Base-by-base conservation (phyloP, 2,329 filamentous ascomycete genomes). In the Cladophialophora exuberans region DNA sequence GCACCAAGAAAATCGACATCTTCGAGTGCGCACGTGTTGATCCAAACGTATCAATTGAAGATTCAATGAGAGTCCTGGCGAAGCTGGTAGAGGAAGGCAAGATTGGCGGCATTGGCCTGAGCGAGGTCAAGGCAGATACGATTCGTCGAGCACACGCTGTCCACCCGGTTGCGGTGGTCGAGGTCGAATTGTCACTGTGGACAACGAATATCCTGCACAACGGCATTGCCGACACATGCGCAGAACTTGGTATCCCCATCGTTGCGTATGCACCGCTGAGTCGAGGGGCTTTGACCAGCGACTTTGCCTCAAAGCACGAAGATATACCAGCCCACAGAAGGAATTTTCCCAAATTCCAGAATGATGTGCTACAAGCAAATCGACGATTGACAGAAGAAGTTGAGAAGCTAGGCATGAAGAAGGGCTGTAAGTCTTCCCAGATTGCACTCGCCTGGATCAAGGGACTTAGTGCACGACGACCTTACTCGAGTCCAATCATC, bases 131-230 rank as follows among this genome's bases (percentile, higher is more conserved):
- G 55, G 72, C 72, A 6, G 69, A 73, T 49, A 76, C 73, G 1
- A 74, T 77, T 56, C 69, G 72, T 47, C 63, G 71, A 56, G 72
- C 74, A 65, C 52, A 56, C 22, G 15, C n/a, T 13, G 39, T 52
- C n/a, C 38, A 52, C 15, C 38, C 38, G 4, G 79, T 85, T 41
- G 73, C 75, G 1, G 77, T 77, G 1, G 82, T 85, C 3, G 83
- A 86, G 64, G 77, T 83, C 17, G 83, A 86, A 65, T 73, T 85
- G 53, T 81, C 77, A n/a, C 71, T 84, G 2, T 85, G 76, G 72
- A 72, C 72, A 4, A 82, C 79, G 2, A 77, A 83, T 22, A 78
- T 83, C 38, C 68, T 85, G 4, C 68, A 79, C 10, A 85, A 86
- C 56, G 83, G 78, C 13, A 75, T 86, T 2, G 79, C 80, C 2